Percentiles rank a stretch among this genome's conserved stretches.
Conservation (phyloP, 305 asterid species). For the Fraxinus sp. region DNA sequence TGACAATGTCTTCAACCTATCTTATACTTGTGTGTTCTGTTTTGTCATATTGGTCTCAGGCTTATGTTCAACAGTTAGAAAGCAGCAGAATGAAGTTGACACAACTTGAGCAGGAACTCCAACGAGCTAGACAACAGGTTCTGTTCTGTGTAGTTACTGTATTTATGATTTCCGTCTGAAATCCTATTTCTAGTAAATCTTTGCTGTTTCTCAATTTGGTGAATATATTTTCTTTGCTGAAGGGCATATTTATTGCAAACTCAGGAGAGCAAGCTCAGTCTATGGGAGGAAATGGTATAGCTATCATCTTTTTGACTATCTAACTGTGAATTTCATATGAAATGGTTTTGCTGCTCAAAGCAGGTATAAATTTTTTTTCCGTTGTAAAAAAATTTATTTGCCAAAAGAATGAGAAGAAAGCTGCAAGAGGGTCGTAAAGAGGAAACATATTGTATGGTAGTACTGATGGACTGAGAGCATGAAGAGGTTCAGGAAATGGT, state of each 20-base stretch:
- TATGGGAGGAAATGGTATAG: constrained; percentile 52
- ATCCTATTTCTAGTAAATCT: constrained; percentile 17
- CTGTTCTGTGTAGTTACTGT: neutral
- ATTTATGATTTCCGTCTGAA: neutral
- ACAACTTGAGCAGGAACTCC: constrained; percentile 94
- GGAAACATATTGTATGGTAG: neutral
- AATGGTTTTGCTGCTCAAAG: constrained; percentile 1
- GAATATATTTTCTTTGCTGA: constrained; percentile 31
- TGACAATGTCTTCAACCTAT: neutral
- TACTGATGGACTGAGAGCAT: neutral
- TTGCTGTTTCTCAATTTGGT: constrained; percentile 20
- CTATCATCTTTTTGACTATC: constrained; percentile 20
- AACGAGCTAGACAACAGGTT: constrained; percentile 95
- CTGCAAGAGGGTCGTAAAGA: neutral
- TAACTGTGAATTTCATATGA: constrained; percentile 9
- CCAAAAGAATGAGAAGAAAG: neutral
- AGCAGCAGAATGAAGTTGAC: constrained; percentile 95
- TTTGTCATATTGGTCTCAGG: constrained; percentile 44
- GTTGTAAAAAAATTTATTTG: neutral
- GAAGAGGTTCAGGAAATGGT: neutral
- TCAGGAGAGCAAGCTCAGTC: constrained; percentile 89
- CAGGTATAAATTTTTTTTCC: constrained; percentile 1
- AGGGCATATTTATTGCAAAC: constrained; percentile 96
- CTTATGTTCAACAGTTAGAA: constrained; percentile 89
- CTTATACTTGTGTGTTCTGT: constrained; percentile 3